Percentiles rank a stretch among this genome's conserved stretches.
phyloP scores from a whole-genome alignment of 495 filamentous ascomycete genomes.

The Tuber umbilicatum region DNA sequence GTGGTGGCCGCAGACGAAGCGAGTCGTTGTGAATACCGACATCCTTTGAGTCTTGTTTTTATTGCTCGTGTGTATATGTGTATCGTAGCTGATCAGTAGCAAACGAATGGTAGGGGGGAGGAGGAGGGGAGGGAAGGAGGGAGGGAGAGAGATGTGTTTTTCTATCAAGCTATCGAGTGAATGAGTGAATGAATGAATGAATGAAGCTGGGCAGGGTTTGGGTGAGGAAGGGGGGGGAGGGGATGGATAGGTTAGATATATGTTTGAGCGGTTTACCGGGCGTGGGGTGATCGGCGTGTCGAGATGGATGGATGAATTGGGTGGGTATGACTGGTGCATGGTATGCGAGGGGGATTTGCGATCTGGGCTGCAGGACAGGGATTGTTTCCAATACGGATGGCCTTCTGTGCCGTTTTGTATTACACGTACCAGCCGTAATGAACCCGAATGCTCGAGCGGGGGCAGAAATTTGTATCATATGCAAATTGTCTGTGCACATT shows the following conservation, averaged over 20 bases:
- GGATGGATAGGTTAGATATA: background rate
- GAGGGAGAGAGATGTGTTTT: background rate
- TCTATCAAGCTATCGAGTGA: background rate
- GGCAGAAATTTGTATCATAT: no score
- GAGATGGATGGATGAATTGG: background rate
- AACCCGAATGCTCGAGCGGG: background rate
- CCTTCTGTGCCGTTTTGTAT: background rate
- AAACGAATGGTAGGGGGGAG: background rate
- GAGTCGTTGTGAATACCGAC: background rate
- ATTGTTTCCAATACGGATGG: background rate
- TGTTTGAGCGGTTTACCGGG: background rate
- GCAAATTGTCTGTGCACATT: background rate
- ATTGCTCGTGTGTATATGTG: background rate
- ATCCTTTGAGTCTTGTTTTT: background rate
- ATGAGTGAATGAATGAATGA: background rate
- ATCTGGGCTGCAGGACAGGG: background rate
- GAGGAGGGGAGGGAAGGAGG: no score
- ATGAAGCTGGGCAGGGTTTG: background rate
- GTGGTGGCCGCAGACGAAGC: conserved; percentile 4
- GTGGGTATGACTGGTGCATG: conserved; percentile 2
- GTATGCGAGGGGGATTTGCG: conserved; percentile 2
- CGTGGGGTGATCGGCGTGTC: background rate
- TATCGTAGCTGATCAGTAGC: background rate
- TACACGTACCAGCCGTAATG: background rate
- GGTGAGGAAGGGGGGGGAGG: background rate